Evolutionary conservation across 495 filamentous ascomycete genomes (phyloP), one percentile per base, ranked within the genome.

Genomic region (Talaromyces nanjingensis): DNA sequence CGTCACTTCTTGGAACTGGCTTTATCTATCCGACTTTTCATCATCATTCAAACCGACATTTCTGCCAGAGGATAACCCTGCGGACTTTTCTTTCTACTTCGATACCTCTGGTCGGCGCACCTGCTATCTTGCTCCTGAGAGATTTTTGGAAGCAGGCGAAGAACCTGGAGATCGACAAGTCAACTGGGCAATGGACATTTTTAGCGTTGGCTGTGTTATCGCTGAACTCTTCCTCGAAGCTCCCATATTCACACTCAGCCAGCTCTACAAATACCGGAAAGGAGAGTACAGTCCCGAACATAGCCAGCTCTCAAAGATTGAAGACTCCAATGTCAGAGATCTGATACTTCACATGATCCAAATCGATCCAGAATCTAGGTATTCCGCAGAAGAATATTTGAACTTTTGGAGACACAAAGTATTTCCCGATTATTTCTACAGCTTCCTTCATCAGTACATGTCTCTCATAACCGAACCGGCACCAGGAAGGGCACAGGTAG

Each of bases 1-100:
- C 58, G 93, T 98, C 49, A 99, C 96, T 1, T 97, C 96, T 27
- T 99, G 96, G 96, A 97, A 98, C 76, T 99, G 96, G 96, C 87
- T 99, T 14, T 98, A 97, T 73, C 84, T 99, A 11, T 86, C 93
- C 3, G 96, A 99, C 72, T 99, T 97, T 73, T 96, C 94, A 22
- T 89, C 91, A 4, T 90, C 90, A 1, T 98, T 96, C 79, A 99
- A 99, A 69, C 93, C 91, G 39, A 92, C 92, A 14, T 94, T 90
- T 73, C 81, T 99, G 34, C 96, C 96, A 18, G 92, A 97, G 69
- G 93, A 98, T 70, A 98, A 99, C 68, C 96, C 96, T 6, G 93
- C 92, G 27, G 92, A 98, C 65, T 98, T 97, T 66, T 96, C 92
- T 0, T 98, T 96, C 70, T 99, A 91, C 74, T 99, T 98, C 72